Base-by-base conservation (phyloP, 495 filamentous ascomycete species). In the Penicillium cataractarum region DNA sequence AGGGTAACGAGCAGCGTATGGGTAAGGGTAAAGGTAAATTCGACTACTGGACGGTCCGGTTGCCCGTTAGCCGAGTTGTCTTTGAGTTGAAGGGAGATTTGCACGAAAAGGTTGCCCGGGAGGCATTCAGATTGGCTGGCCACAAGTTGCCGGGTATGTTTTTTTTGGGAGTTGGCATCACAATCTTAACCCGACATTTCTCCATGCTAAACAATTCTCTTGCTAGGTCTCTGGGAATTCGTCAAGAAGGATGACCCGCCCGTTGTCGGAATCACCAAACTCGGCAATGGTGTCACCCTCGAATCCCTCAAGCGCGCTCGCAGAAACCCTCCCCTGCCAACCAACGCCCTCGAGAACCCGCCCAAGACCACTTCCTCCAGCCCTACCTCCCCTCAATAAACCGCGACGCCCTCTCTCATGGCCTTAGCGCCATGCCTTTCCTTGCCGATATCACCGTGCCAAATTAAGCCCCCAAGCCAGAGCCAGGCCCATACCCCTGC, bases 21-120 rank as follows among this genome's bases (percentile, higher is more conserved):
- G 96, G 95, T 77, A 98, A 97, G 80, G 95, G 95, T 74, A 99
- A 98, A 79, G 95, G 95, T 65, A 89, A 87, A 64, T 97, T 98
- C 76, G 95, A 98, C 77, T 91, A 95, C 78, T 99, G 95, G 95
- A 91, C 94, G 29, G 83, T 89, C 17, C 87, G 93, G 68, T 86
- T 97, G 62, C 87, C 91, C 13, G 90, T 97, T 58, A 94, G 89
- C 75, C 89, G 91, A 74, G 83, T 99, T 40, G 80, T 98, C 17
- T 92, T 99, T 64, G 95, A 99, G 78, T 78, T 99, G 62, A 92
- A 90, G 73, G 96, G 93, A 31, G 84, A 92, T 64, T 61, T 97
- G 58, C 95, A 99, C 83, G 95, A 99, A 80, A 89, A 97, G 80
- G 84, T 99, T 69, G 92, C 90, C 9, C 85, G 90, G 64, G 96